Base-by-base conservation (phyloP, 305 asterid genomes). In the Withania somnifera region DNA sequence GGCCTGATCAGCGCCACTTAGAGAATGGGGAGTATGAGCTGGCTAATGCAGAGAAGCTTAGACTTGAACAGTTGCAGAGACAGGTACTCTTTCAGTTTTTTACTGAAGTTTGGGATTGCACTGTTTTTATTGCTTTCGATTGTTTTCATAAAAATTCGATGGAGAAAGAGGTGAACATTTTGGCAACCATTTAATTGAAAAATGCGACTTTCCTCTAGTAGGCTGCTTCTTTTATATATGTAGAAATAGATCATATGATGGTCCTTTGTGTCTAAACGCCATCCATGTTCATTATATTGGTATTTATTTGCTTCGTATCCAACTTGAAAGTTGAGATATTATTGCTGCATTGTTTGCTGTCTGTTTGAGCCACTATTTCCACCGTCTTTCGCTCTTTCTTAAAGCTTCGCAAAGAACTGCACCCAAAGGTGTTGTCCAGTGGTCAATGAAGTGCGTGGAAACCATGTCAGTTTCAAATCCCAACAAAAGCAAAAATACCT, bases 61-160 rank as follows among this genome's bases (percentile, higher is more conserved):
- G 99, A 84, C 98, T 96, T 28, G 99, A 96, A 88, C 99, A 96
- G 82, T 84, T 91, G 85, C 99, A 96, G 90, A 91, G 99, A 93
- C 99, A 93, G 99, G 99, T 95, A 82, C 47, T 17, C 66, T 2
- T 56, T 15, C 54, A 22, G 2, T 13, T 75, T 26, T 73, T 4
- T 57, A 14, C 58, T 86, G 66, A 85, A 77, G 82, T 83, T 80
- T 69, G 57, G 61, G 66, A 42, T 20, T 71, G 57, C 57, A 5
- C 78, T 22, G 60, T 11, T 73, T 45, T 24, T 45, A 47, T 50
- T 45, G 22, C 24, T 73, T 14, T 24, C 24, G 7, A 24, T 69
- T 47, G 26, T 24, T 14, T n/a, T 8, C 79, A 47, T 47, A 26
- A 50, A 47, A 15, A 71, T 71, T 26, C 1, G 79, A 73, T 47